phyloP scores from a whole-genome alignment of 73 alveolate genomes.

The Paramecium biaurelia region DNA sequence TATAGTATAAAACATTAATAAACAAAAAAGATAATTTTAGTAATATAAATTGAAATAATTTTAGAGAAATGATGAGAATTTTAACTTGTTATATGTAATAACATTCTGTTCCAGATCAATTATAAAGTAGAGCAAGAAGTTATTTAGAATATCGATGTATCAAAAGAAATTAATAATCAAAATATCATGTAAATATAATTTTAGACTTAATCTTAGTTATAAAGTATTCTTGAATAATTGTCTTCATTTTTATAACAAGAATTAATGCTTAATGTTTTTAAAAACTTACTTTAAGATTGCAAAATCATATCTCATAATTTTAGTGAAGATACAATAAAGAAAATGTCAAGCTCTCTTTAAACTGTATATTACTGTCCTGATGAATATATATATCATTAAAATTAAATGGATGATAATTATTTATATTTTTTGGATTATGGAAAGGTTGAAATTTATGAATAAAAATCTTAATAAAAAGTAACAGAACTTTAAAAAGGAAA shows the following conservation, averaged over 20 bases:
- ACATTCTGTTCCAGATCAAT: neutral
- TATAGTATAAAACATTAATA: neutral
- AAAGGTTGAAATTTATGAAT: neutral
- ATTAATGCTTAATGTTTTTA: neutral
- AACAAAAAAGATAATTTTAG: neutral
- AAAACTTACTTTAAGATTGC: neutral
- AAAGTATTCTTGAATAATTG: neutral
- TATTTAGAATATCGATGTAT: neutral
- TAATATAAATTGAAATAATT: neutral
- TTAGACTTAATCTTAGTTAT: neutral
- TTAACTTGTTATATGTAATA: neutral
- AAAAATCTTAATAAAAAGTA: neutral
- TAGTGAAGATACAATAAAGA: neutral
- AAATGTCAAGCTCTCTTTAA: neutral
- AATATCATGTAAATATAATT: neutral
- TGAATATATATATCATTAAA: neutral
- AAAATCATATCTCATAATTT: neutral
- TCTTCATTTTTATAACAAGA: neutral
- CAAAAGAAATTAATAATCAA: neutral
- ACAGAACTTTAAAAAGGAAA: constrained; percentile 51
- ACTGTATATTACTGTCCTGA: neutral
- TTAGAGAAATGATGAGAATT: neutral
- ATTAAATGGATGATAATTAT: neutral
- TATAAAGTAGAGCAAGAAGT: neutral
- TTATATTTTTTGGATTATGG: constrained; percentile 15